Evolutionary conservation across 371 early-diverging fungal species (phyloP), one percentile per base, ranked within the genome.

Genomic region (Mucor velutinosus): DNA sequence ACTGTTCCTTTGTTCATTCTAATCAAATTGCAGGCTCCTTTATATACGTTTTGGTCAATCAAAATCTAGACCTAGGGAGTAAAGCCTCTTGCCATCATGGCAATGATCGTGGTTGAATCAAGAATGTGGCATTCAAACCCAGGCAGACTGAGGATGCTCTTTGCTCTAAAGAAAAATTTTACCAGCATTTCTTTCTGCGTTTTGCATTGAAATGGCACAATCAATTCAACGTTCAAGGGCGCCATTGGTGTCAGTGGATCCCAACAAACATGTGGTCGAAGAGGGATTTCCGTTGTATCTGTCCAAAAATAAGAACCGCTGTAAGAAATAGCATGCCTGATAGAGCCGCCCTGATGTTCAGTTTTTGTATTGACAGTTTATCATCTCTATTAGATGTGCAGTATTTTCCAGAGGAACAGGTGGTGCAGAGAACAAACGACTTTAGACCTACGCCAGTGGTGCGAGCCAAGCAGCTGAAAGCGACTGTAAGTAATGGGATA

Each of bases 401-500:
- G n/a, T 45, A 51, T 19, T 51, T 60, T n/a, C 43, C 49, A 45
- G 65, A 65, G 17, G 29, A 45, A 4, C 29, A 62, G 39, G 39
- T 70, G 1, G 35, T 71, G n/a, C 51, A 30, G 14, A 47, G 66
- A 23, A 71, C 66, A 29, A 71, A 66, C 30, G 66, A 62, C 14
- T 66, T 41, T 39, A 49, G 19, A 66, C 71, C 71, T 11, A 57
- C 56, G 5, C 69, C 37, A 3, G n/a, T 30, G 6, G 49, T 7
- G 12, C 49, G 41, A 49, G 17, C 29, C 27, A 49, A 47, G 32
- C 33, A 7, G 12, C 32, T 29, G 8, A 19, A 19, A 32, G 1
- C 27, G 10, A 47, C 33, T 11, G 19, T 25, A n/a, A 59, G 6
- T 1, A 3, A 25, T 15, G 15, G 37, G 33, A 47, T 10, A 17